Evolutionary conservation across 805 yeast species (phyloP), one percentile per base, ranked within the genome.

Genomic region (Yarrowia deformans): DNA sequence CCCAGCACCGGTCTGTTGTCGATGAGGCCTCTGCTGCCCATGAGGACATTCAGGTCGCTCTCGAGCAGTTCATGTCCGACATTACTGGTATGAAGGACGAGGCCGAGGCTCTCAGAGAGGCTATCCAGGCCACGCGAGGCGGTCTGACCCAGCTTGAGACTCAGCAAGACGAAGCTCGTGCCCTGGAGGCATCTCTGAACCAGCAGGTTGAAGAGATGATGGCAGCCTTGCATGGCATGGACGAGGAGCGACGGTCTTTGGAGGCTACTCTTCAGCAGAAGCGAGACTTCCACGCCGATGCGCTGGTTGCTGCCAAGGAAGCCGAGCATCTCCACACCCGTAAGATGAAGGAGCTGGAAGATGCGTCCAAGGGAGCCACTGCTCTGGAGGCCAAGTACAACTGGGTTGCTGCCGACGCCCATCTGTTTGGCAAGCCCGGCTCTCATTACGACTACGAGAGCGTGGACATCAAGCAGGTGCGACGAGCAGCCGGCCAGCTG

Each of bases 371-470:
- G 8, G 64, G 69, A n/a, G 37, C 56, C 29, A 32, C 56, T 23
- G 68, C 55, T 70, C 76, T 89, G 48, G 82, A 84, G 67, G 76
- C 79, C 46, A 87, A 86, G 50, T 84, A 87, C 74, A 87, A 84
- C 18, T 93, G 97, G 97, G 85, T 94, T 10, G 77, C 81, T 0
- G 97, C 91, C 73, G 84, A 84, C 45, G 84, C 84, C 66, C 81
- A 87, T 55, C 67, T 71, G 34, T 78, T 79, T 72, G 81, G 81
- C 8, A 68, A 71, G 68, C 70, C 72, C 8, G 76, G 76, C 7
- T 74, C 80, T 8, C 76, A 77, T 19, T 79, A 76, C 70, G 79
- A 75, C 49, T 79, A 70, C 68, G 45, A 71, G 3, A 70, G 72
- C 8, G 73, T 73, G 56, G 71, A 29, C 34, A 69, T 89, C 56